Conservation (phyloP, 1,284 basidiomycete genomes). For the Pyrrhoderma lamaoense region DNA sequence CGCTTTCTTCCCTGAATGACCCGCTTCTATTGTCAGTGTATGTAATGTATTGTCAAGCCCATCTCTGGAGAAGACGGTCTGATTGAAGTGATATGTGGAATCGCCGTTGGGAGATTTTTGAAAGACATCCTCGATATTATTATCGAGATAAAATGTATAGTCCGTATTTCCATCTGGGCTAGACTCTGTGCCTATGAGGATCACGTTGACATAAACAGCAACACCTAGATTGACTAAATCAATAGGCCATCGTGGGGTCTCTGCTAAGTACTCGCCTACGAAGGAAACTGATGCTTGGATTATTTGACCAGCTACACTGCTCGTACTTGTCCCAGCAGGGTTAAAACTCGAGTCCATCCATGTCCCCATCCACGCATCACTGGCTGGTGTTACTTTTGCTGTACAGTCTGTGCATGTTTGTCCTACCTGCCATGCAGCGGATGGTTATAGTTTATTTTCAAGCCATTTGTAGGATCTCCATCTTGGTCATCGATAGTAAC, state of each 20-base stretch:
- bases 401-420: conserved; percentile 9
- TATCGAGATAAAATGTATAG: conserved; percentile 13
- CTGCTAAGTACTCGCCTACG: conserved; percentile 3
- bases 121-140: not conserved
- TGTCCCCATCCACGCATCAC: conserved; percentile 7
- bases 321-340: not conserved
- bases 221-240: conserved; percentile 1
- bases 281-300: conserved; percentile 8
- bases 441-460: conserved; percentile 9
- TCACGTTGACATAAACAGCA: conserved; percentile 11
- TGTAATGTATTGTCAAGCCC: conserved; percentile 4
- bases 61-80: not conserved
- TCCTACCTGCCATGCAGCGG: conserved; percentile 10
- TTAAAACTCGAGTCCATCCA: conserved; percentile 15
- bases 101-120: conserved; percentile 5
- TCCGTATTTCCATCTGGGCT: conserved; percentile 14
- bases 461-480: conserved; percentile 11
- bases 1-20: conserved; percentile 6
- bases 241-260: not conserved
- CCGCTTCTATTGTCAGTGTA: conserved; percentile 4
- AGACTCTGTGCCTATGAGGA: conserved; percentile 4
- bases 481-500: conserved; percentile 14
- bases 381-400: conserved; percentile 5
- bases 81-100: conserved; percentile 2
- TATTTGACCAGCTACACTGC: conserved; percentile 10